Evolutionary conservation across 2,329 filamentous ascomycete genomes (phyloP).

Genomic region (Teratosphaeria gauchensis): DNA sequence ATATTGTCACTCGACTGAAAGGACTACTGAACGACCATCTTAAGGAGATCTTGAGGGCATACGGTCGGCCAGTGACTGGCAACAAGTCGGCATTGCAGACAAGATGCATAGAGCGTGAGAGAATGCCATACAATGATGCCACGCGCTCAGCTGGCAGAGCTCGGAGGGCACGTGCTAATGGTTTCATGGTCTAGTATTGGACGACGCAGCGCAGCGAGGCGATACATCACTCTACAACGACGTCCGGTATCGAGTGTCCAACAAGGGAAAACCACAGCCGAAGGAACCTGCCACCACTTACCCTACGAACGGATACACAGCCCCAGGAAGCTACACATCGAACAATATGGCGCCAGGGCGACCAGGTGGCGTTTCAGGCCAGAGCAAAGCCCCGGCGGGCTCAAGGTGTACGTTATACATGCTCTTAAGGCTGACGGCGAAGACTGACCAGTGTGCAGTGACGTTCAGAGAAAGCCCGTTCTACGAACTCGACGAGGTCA

Average conservation of each 20-base stretch:
- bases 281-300: conserved; percentile 1
- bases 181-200: conserved; percentile 26
- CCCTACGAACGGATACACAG: conserved; percentile 4
- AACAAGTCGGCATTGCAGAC: conserved; percentile 75
- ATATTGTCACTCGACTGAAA: conserved; percentile 31
- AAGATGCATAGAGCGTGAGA: conserved; percentile 63
- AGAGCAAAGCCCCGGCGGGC: conserved; percentile 5
- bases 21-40: conserved; percentile 56
- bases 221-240: conserved; percentile 29
- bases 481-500: conserved; percentile 42
- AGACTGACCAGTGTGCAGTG: neutral
- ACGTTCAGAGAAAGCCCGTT: conserved; percentile 74
- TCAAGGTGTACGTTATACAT: conserved; percentile 10
- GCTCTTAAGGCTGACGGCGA: too few species aligned
- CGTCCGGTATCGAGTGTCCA: conserved; percentile 30
- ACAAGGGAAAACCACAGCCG: conserved; percentile 31
- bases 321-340: neutral
- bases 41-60: conserved; percentile 63
- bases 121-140: conserved; percentile 32
- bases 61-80: conserved; percentile 67
- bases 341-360: conserved; percentile 9
- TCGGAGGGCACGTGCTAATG: conserved; percentile 3
- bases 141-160: neutral
- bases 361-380: conserved; percentile 1
- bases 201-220: conserved; percentile 23